These are phyloP conservation scores for Aspergillus leporis DNA, from an alignment of 495 filamentous ascomycete genomes.

Conservation along the genomic window DNA sequence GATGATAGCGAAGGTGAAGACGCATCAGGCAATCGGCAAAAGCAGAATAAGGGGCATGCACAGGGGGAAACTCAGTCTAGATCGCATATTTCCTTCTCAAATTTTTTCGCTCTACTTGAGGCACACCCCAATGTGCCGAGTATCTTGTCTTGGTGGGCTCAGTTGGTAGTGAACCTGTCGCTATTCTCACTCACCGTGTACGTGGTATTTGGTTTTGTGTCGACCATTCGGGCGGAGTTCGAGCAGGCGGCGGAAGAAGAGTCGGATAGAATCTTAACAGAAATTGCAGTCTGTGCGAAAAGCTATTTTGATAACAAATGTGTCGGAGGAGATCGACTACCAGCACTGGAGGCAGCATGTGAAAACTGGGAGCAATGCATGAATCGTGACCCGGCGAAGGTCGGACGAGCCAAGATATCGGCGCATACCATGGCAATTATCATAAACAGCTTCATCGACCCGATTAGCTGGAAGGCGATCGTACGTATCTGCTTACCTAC, in stretches of 20 bases:
- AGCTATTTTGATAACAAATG: slow-evolving; percentile 76
- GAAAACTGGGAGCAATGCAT: slow-evolving; percentile 84
- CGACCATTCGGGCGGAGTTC: slow-evolving; percentile 75
- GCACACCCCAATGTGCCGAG: slow-evolving; percentile 82
- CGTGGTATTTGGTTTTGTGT: slow-evolving; percentile 67
- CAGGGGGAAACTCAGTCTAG: slow-evolving; percentile 10
- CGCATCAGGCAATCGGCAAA: slow-evolving; percentile 25
- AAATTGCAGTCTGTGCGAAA: slow-evolving; percentile 70
- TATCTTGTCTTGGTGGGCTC: slow-evolving; percentile 82
- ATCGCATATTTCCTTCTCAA: slow-evolving; percentile 43
- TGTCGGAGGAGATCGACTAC: slow-evolving; percentile 57
- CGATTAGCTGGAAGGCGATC: slow-evolving; percentile 72
- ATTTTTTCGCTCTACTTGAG: slow-evolving; percentile 68
- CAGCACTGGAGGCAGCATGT: slow-evolving; percentile 72
- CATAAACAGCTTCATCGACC: slow-evolving; percentile 69
- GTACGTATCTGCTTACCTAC: slow-evolving; percentile 38
- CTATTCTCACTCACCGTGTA: slow-evolving; percentile 67
- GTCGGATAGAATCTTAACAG: slow-evolving; percentile 61
- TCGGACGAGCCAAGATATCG: slow-evolving; percentile 65
- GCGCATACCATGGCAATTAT: slow-evolving; percentile 83
- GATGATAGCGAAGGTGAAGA: slow-evolving; percentile 46
- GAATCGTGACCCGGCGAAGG: slow-evolving; percentile 66
- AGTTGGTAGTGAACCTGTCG: slow-evolving; percentile 75
- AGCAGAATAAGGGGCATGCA: slow-evolving; percentile 16
- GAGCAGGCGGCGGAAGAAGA: slow-evolving; percentile 64